These are phyloP conservation scores for Hyaloscypha bicolor DNA, from an alignment of 495 filamentous ascomycete genomes.

Conservation along the genomic window DNA sequence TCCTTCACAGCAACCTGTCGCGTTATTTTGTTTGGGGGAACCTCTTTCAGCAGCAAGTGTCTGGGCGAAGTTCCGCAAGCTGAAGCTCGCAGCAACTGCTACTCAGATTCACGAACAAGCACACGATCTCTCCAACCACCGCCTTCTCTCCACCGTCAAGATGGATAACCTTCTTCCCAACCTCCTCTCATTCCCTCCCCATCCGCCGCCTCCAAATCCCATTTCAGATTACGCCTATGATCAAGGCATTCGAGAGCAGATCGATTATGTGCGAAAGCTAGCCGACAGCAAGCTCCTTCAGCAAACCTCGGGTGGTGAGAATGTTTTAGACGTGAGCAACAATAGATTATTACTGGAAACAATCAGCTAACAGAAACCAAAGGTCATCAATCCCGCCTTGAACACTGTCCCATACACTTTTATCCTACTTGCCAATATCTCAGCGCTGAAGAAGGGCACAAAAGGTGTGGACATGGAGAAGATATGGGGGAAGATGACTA, in stretches of 20 bases:
- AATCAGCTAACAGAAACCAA: conserved; percentile 9
- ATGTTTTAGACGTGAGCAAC: conserved; percentile 40
- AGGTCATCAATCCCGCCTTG: conserved; percentile 34
- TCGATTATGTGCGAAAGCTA: conserved; percentile 35
- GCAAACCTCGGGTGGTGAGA: conserved; percentile 37
- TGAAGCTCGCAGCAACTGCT: background rate
- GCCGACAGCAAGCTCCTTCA: conserved; percentile 34
- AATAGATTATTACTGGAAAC: background rate
- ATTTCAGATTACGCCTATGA: conserved; percentile 41
- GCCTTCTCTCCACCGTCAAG: conserved; percentile 1
- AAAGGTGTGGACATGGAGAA: conserved; percentile 21
- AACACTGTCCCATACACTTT: conserved; percentile 34
- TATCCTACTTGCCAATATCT: conserved; percentile 29
- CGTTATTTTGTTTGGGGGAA: background rate
- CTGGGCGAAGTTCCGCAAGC: background rate
- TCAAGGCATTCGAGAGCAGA: conserved; percentile 37
- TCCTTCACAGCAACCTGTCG: background rate
- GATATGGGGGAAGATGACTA: conserved; percentile 50
- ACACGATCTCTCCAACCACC: conserved; percentile 3
- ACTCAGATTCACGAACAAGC: background rate
- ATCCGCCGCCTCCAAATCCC: conserved; percentile 39
- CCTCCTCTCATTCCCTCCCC: conserved; percentile 44
- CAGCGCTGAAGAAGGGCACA: conserved; percentile 16
- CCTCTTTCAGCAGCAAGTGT: background rate
- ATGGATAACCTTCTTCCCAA: conserved; percentile 42